phyloP scores from a whole-genome alignment of 306 rosid species.

The Medicago arabica region DNA sequence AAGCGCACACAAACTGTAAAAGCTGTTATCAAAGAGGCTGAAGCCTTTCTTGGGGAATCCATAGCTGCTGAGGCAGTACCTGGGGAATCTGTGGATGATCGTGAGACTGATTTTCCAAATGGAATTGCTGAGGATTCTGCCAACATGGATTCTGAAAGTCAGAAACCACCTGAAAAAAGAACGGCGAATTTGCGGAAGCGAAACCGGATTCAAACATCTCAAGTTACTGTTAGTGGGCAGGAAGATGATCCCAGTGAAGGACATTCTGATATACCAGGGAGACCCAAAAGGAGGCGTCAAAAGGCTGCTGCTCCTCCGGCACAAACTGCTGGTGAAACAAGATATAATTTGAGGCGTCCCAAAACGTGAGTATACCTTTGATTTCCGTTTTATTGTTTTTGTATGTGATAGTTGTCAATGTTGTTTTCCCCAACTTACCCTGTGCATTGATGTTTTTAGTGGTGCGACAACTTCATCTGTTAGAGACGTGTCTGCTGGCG shows the following conservation, averaged over 20 bases:
- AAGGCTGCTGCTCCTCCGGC: conserved; percentile 54
- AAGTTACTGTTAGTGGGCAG: conserved; percentile 56
- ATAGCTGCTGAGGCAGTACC: conserved; percentile 72
- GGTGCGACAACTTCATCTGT: conserved; percentile 59
- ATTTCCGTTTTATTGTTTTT: conserved; percentile 8
- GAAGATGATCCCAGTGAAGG: conserved; percentile 72
- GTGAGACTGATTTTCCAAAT: conserved; percentile 61
- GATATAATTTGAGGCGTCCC: conserved; percentile 87
- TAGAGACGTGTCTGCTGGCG: conserved; percentile 48
- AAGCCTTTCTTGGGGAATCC: conserved; percentile 68
- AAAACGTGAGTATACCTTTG: conserved; percentile 54
- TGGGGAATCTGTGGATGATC: conserved; percentile 60
- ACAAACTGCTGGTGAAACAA: conserved; percentile 61
- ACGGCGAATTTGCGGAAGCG: conserved; percentile 63
- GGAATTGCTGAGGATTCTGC: conserved; percentile 78
- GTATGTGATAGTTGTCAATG: conserved; percentile 9
- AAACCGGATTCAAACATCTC: conserved; percentile 68
- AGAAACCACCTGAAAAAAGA: conserved; percentile 54
- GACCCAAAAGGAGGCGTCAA: conserved; percentile 68
- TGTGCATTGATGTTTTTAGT: conserved; percentile 47
- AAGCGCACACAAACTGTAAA: conserved; percentile 65
- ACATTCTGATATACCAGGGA: conserved; percentile 66
- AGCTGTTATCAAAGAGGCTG: conserved; percentile 78
- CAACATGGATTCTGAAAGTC: conserved; percentile 58
- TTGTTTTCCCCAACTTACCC: conserved; percentile 33